These are phyloP conservation scores for Triticum dicoccoides DNA, from an alignment of 176 grass and related monocot genomes.

Conservation along the genomic window DNA sequence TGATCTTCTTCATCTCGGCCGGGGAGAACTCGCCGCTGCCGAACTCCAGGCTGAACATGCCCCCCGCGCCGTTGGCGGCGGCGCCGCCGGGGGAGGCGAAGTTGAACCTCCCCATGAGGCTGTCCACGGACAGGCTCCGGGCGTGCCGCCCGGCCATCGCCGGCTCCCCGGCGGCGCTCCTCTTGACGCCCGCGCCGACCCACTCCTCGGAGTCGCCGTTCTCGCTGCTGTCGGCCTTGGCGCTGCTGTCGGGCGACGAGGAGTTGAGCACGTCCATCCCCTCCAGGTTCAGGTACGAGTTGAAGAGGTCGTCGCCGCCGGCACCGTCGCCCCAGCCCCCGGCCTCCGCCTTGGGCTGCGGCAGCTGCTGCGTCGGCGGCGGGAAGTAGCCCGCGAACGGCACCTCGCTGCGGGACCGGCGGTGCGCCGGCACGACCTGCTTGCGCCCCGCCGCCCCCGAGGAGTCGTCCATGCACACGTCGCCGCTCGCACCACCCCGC, in stretches of 20 bases:
- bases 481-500: neutral
- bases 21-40: constrained; percentile 82
- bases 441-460: constrained; percentile 24
- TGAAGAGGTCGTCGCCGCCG: constrained; percentile 66
- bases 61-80: constrained; percentile 8
- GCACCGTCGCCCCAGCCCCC: constrained; percentile 24
- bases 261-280: constrained; percentile 75
- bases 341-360: constrained; percentile 48
- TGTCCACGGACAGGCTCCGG: constrained; percentile 92
- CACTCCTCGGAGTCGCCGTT: constrained; percentile 67
- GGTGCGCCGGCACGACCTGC: constrained; percentile 35
- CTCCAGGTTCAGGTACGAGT: constrained; percentile 76
- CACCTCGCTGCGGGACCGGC: constrained; percentile 65
- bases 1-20: constrained; percentile 98
- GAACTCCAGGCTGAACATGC: constrained; percentile 79
- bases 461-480: constrained; percentile 45
- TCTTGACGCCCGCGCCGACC: constrained; percentile 44
- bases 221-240: constrained; percentile 83
- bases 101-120: constrained; percentile 74
- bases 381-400: constrained; percentile 59
- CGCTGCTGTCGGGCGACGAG: constrained; percentile 81
- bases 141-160: constrained; percentile 37
- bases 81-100: constrained; percentile 18
- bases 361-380: constrained; percentile 19
- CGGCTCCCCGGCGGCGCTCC: constrained; percentile 32